Evolutionary conservation across 352 stramenopile species (phyloP).

Genomic region (Phytophthora kernoviae): DNA sequence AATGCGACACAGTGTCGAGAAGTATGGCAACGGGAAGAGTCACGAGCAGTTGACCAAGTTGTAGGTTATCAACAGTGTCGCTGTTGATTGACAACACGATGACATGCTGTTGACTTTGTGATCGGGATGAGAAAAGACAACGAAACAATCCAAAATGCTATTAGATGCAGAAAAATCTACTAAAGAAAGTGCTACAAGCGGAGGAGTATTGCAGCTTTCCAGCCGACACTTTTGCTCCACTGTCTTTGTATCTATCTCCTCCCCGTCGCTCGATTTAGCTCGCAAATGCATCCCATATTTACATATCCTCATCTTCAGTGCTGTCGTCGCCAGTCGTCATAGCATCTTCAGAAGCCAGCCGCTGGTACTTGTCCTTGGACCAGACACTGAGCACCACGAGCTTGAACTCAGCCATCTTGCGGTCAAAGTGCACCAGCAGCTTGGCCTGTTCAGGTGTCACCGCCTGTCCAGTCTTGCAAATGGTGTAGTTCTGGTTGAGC

Average conservation of each 20-base stretch:
- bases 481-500: slow-evolving; percentile 91
- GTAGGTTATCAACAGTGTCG: slow-evolving; percentile 11
- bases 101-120: not conserved
- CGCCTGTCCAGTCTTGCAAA: slow-evolving; percentile 95
- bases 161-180: slow-evolving; percentile 35
- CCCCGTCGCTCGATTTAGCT: slow-evolving; percentile 7
- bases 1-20: slow-evolving; percentile 87
- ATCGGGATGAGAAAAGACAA: slow-evolving; percentile 4
- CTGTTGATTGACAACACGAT: too few species aligned
- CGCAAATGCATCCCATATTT: slow-evolving; percentile 34
- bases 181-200: slow-evolving; percentile 18
- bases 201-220: slow-evolving; percentile 4
- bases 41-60: slow-evolving; percentile 65
- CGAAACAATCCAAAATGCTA: slow-evolving; percentile 31
- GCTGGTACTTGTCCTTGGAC: slow-evolving; percentile 79
- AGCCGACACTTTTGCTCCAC: slow-evolving; percentile 5
- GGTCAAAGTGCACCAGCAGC: slow-evolving; percentile 92
- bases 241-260: not conserved
- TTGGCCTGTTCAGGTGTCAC: slow-evolving; percentile 96
- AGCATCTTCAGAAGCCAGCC: slow-evolving; percentile 52
- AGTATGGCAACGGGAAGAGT: slow-evolving; percentile 74
- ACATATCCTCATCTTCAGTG: slow-evolving; percentile 69
- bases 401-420: slow-evolving; percentile 89
- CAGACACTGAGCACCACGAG: slow-evolving; percentile 79
- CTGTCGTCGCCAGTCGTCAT: slow-evolving; percentile 40